These are phyloP conservation scores for Solioccasus polychromus DNA, from an alignment of 768 basidiomycete species.

Conservation along the genomic window DNA sequence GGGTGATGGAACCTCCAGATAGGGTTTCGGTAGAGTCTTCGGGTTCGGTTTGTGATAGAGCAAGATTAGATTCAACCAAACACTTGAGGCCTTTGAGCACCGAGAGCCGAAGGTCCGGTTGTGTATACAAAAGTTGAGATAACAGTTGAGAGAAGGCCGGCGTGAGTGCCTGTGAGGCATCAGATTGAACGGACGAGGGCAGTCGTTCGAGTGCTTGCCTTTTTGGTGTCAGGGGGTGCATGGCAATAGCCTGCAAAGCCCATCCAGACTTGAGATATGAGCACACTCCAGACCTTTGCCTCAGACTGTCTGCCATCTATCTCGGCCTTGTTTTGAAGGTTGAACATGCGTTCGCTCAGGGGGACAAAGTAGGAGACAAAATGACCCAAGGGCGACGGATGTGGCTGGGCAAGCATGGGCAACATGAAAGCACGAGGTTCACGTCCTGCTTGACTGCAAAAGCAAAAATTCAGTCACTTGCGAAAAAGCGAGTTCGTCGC, in stretches of 20 bases:
- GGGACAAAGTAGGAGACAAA: slow-evolving; percentile 92
- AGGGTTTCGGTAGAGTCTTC: slow-evolving; percentile 29
- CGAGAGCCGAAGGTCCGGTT: slow-evolving; percentile 77
- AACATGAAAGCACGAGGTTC: slow-evolving; percentile 92
- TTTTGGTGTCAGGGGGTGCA: slow-evolving; percentile 67
- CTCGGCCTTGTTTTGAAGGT: slow-evolving; percentile 79
- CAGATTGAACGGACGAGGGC: background rate
- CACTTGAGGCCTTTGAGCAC: slow-evolving; percentile 79
- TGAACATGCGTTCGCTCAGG: slow-evolving; percentile 89
- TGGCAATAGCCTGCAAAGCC: slow-evolving; percentile 91
- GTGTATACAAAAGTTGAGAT: slow-evolving; percentile 89
- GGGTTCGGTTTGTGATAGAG: slow-evolving; percentile 39
- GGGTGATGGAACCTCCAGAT: slow-evolving; percentile 40
- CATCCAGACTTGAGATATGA: slow-evolving; percentile 91
- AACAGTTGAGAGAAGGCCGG: slow-evolving; percentile 83
- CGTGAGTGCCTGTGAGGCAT: slow-evolving; percentile 57
- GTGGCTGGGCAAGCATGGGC: slow-evolving; percentile 77
- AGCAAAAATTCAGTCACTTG: slow-evolving; percentile 5
- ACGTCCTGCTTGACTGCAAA: slow-evolving; percentile 57
- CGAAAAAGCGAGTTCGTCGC: slow-evolving; percentile 20
- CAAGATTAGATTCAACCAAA: slow-evolving; percentile 77
- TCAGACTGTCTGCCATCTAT: slow-evolving; percentile 71
- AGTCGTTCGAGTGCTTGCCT: slow-evolving; percentile 42
- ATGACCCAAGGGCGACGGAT: slow-evolving; percentile 78
- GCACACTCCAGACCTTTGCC: slow-evolving; percentile 93